These are phyloP conservation scores for Leavenworthia alabamica DNA, from an alignment of 345 rosid genomes.

Conservation along the genomic window DNA sequence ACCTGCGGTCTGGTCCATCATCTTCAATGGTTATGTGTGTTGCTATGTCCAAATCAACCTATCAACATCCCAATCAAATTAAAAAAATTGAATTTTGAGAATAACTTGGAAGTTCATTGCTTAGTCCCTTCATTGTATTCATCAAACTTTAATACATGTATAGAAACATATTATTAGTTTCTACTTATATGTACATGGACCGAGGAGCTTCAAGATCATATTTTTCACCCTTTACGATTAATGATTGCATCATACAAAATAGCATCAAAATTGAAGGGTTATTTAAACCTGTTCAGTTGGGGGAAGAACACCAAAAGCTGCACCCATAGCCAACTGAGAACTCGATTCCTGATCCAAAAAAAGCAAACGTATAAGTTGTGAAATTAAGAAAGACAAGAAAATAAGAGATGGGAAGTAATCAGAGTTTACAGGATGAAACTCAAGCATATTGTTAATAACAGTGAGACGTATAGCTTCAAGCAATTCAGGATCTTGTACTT, in stretches of 20 bases:
- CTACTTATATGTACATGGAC: too few species aligned
- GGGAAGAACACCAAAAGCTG: slow-evolving; percentile 79
- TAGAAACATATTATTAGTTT: background rate
- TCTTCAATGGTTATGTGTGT: slow-evolving; percentile 57
- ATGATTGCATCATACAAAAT: too few species aligned
- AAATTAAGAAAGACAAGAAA: slow-evolving; percentile 2
- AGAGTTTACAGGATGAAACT: slow-evolving; percentile 86
- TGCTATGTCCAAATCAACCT: slow-evolving; percentile 97
- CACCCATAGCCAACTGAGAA: slow-evolving; percentile 93
- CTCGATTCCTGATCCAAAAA: slow-evolving; percentile 71
- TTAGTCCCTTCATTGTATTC: background rate
- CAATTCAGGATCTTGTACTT: slow-evolving; percentile 89
- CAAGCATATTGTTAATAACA: slow-evolving; percentile 72
- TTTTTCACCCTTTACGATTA: too few species aligned
- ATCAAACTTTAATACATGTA: background rate
- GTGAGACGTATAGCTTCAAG: slow-evolving; percentile 98
- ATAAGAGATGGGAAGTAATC: slow-evolving; percentile 8
- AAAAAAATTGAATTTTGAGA: background rate
- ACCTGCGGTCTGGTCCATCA: slow-evolving; percentile 86
- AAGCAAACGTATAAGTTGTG: slow-evolving; percentile 7
- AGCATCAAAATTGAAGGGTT: too few species aligned
- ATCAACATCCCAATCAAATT: slow-evolving; percentile 11
- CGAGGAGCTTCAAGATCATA: too few species aligned
- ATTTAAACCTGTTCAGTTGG: slow-evolving; percentile 71
- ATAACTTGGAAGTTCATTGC: background rate